Conservation (phyloP, 306 rosid genomes). For the Myrica gale region DNA sequence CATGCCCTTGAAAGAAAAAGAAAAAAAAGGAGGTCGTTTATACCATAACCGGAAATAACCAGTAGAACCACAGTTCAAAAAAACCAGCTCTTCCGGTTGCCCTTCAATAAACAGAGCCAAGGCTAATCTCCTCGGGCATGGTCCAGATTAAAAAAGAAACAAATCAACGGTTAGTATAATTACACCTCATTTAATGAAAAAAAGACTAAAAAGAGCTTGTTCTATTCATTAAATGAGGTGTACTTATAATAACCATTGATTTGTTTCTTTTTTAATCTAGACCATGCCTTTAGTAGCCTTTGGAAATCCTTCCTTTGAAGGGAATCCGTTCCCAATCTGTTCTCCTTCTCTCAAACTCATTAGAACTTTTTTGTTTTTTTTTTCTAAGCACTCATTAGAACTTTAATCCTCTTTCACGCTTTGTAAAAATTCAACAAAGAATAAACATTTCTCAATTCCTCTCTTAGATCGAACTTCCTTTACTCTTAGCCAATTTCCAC, state of each 20-base stretch:
- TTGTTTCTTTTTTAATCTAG: no score
- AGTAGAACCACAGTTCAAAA: slow-evolving; percentile 21
- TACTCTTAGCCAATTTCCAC: slow-evolving; percentile 14
- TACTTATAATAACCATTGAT: no score
- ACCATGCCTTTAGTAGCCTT: no score
- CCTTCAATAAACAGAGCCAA: slow-evolving; percentile 19
- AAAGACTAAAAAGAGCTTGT: no score
- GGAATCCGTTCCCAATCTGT: not conserved
- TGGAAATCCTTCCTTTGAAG: no score
- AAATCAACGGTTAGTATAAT: no score
- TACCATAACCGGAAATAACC: slow-evolving; percentile 26
- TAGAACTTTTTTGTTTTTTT: no score
- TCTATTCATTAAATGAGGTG: no score
- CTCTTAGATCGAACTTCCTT: slow-evolving; percentile 34
- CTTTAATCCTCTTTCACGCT: slow-evolving; percentile 24
- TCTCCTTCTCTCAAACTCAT: slow-evolving; percentile 22
- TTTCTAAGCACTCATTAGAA: slow-evolving; percentile 16
- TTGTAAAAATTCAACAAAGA: not conserved
- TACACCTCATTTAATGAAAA: no score
- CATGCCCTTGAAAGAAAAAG: not conserved
- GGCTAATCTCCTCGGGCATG: slow-evolving; percentile 23
- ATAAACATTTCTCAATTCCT: slow-evolving; percentile 1
- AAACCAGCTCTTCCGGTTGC: slow-evolving; percentile 39
- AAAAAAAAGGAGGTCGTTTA: not conserved
- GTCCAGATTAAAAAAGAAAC: no score